phyloP scores from a whole-genome alignment of 805 yeast species.

The Yamadazyma kitorensis region DNA sequence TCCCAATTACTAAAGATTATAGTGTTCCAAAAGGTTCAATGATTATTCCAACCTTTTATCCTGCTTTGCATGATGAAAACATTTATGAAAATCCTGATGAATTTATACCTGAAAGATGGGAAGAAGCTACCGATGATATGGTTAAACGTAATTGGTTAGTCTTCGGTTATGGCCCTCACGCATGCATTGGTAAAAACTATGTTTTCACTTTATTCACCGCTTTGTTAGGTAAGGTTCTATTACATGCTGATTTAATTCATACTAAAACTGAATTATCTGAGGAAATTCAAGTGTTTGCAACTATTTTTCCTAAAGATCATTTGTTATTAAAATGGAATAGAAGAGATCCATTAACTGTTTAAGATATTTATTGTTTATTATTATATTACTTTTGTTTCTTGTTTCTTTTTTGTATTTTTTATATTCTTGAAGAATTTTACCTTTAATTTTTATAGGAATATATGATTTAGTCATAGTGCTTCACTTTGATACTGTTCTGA shows the following conservation, averaged over 20 bases:
- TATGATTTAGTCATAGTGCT: too few species aligned
- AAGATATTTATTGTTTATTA: background rate
- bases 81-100: constrained; percentile 93
- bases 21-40: constrained; percentile 96
- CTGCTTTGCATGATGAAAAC: constrained; percentile 96
- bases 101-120: constrained; percentile 97
- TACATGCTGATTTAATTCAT: constrained; percentile 80
- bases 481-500: too few species aligned
- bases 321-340: constrained; percentile 70
- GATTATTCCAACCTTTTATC: constrained; percentile 94
- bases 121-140: constrained; percentile 70
- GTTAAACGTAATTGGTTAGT: constrained; percentile 92
- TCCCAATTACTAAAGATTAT: constrained; percentile 79
- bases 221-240: constrained; percentile 84
- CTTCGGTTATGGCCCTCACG: constrained; percentile 96
- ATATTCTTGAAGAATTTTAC: background rate
- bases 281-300: constrained; percentile 93
- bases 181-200: constrained; percentile 91
- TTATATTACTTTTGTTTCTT: background rate
- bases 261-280: constrained; percentile 81
- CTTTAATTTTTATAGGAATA: too few species aligned
- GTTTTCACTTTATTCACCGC: constrained; percentile 88
- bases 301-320: constrained; percentile 97
- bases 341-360: constrained; percentile 51
- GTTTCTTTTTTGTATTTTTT: background rate